These are phyloP conservation scores for Penstemon eatonii DNA, from an alignment of 257 asterid species.

Conservation along the genomic window DNA sequence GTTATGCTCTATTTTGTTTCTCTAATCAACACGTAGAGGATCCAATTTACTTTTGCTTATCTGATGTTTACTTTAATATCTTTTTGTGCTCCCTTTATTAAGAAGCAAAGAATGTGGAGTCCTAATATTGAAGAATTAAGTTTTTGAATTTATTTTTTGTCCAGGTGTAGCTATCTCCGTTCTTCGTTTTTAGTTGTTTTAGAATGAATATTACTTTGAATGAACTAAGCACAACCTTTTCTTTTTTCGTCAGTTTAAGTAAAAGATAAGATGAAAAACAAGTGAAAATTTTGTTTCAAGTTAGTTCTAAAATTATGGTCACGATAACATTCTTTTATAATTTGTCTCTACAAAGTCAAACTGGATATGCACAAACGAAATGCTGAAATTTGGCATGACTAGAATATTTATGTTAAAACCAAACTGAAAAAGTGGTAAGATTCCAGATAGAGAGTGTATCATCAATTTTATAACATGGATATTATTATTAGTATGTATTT, in stretches of 20 bases:
- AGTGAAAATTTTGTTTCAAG: too few relatives aligned
- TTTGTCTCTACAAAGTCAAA: neutral
- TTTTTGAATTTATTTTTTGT: neutral
- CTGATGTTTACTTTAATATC: neutral
- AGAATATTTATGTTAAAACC: neutral
- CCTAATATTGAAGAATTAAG: too few relatives aligned
- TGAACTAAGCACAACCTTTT: too few relatives aligned
- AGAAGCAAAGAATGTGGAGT: neutral
- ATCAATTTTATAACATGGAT: neutral
- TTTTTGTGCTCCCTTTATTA: neutral
- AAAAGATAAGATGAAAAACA: too few relatives aligned
- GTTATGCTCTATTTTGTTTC: too few relatives aligned
- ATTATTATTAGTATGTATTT: constrained; percentile 12
- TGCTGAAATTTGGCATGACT: neutral
- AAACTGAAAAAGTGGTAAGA: neutral
- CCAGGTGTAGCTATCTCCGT: neutral
- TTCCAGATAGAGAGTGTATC: neutral
- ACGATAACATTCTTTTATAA: too few relatives aligned
- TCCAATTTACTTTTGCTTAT: constrained; percentile 1
- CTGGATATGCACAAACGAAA: neutral
- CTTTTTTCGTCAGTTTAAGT: too few relatives aligned
- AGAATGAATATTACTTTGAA: too few relatives aligned
- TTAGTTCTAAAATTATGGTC: neutral
- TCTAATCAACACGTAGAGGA: neutral
- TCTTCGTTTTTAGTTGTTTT: too few relatives aligned